Evolutionary conservation across 2,329 filamentous ascomycete genomes (phyloP), one percentile per base, ranked within the genome.

Genomic region (Periglandula ipomoeae): DNA sequence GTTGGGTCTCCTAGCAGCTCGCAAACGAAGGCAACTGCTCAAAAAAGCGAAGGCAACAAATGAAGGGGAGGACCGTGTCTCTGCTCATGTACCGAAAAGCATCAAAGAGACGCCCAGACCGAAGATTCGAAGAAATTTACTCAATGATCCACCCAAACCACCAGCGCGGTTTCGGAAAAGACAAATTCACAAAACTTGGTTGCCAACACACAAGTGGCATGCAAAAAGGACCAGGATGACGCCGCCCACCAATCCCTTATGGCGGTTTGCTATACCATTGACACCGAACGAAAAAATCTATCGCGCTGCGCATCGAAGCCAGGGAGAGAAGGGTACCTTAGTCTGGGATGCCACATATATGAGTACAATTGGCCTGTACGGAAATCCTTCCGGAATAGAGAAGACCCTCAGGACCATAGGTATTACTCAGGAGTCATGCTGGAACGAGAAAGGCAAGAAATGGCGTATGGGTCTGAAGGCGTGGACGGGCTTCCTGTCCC

Each of bases 291-390:
- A 89, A 61, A 98, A 98, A 71, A 83, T 85, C 46, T 96, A 96
- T 63, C 76, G 93, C 45, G 81, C 88, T 41, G 93, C 88, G 0
- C 89, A 97, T 70, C 81, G 90, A 54, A 84, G 88, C 20, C 80
- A 82, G 46, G 82, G 82, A 24, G 76, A 84, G 46, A 80, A 84
- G 55, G 90, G 93, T 5, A 85, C 85, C 20, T 73, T 97, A 39
- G 83, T 83, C 1, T 97, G 91, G 89, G 93, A 98, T 66, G 87
- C 82, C 72, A 97, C 90, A 63, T 98, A 96, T 63, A 85, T 93
- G 71, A 87, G 87, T 56, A 95, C 89, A 1, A 85, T 97, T 55
- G 77, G 84, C 13, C 63, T 97, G 3, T 82, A 84, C 56, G 93
- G 90, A 0, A 69, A 72, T 13, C 70, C 79, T 37, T 65, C 70